phyloP scores from a whole-genome alignment of 768 basidiomycete species.

The Boletus subcaerulescens region DNA sequence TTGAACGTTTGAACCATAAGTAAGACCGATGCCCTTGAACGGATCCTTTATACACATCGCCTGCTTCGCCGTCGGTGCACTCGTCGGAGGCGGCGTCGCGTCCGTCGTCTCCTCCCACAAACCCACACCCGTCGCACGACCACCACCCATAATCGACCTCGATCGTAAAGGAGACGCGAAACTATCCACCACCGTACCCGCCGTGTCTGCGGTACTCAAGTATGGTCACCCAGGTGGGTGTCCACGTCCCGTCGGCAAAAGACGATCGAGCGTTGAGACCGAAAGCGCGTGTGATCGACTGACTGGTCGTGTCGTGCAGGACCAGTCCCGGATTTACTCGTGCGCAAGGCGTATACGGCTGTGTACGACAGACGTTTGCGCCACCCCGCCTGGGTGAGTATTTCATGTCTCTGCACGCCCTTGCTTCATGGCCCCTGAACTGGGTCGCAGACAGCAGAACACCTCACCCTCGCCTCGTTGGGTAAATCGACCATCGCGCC shows the following conservation, averaged over 20 bases:
- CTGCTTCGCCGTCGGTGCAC: constrained; percentile 79
- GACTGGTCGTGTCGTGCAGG: constrained; percentile 47
- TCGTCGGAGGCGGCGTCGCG: constrained; percentile 75
- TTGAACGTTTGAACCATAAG: no score
- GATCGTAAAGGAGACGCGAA: constrained; percentile 43
- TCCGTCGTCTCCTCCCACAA: constrained; percentile 42
- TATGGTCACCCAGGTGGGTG: constrained; percentile 23
- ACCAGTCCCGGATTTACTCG: constrained; percentile 76
- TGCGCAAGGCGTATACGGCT: constrained; percentile 80
- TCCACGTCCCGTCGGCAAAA: not conserved
- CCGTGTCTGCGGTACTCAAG: constrained; percentile 50
- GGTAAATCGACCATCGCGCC: constrained; percentile 42
- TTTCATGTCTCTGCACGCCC: no score
- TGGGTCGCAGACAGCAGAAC: constrained; percentile 80
- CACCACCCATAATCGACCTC: constrained; percentile 42
- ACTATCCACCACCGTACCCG: constrained; percentile 34
- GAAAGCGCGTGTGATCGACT: not conserved
- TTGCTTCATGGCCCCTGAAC: not conserved
- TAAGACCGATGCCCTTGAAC: constrained; percentile 33
- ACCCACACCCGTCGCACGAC: constrained; percentile 10
- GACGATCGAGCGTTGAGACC: no score
- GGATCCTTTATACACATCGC: constrained; percentile 57
- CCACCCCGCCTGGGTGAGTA: constrained; percentile 88
- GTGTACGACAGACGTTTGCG: constrained; percentile 88
- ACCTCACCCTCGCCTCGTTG: constrained; percentile 78